Base-by-base conservation (phyloP, 2,329 filamentous ascomycete species). In the Claviceps sp. region DNA sequence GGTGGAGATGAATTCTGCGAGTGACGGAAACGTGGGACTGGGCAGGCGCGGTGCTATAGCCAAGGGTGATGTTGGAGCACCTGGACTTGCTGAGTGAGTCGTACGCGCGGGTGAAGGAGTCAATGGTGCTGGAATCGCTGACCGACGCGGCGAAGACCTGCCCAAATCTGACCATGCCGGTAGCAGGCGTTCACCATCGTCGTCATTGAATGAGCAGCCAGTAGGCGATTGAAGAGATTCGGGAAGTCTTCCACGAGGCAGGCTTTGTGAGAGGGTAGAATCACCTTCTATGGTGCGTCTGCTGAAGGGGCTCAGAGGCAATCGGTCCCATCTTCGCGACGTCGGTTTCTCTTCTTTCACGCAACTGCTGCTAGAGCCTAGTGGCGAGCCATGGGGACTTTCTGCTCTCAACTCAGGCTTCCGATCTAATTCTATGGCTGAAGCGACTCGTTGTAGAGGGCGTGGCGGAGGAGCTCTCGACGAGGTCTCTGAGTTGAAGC, bases 101-200 rank as follows among this genome's bases (percentile, higher is more conserved):
- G 46, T 26, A 7, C 40, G 16, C 11, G 44, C 45, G 16, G 52
- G 52, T n/a, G 45, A 56, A 3, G 65, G 64, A 1, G 62, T 61
- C 6, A 69, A 62, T 16, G 67, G 67, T 14, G 65, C 58, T 0
- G 65, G 64, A 29, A 69, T 60, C 16, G 67, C 66, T 0, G 67
- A 68, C 36, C 58, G 58, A 47, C 66, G 64, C 1, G 60, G 59
- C 23, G 63, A 57, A 1, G 55, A 54, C 2, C 55, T 54, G 47
- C 64, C 61, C 42, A 66, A 61, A 45, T 60, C 50, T n/a, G 54
- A 49, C 55, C 55, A 58, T n/a, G 45, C 26, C 5, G 50, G 46
- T 1, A 52, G 29, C 11, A 34, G 34, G 14, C 17, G 34, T 3
- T 43, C 42, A 16, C 8, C 36, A 5, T 49, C 50, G 2, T 50